phyloP scores from a whole-genome alignment of 2,329 filamentous ascomycete genomes.

The Colletotrichum agaves region DNA sequence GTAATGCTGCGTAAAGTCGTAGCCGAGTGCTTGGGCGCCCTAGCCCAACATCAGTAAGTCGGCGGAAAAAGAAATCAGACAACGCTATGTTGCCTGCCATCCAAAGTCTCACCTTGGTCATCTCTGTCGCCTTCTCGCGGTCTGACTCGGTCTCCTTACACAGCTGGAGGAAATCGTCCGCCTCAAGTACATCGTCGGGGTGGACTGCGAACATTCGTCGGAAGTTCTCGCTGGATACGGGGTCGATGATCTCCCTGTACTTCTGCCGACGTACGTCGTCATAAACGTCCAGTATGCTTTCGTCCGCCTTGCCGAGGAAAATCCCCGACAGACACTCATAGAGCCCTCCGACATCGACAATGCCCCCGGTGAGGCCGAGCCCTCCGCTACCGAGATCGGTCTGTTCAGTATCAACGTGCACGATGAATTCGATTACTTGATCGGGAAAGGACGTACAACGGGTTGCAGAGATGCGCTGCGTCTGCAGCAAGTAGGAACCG shows the following conservation, averaged over 20 bases:
- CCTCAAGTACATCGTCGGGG: slow-evolving; percentile 44
- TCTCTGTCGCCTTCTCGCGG: slow-evolving; percentile 43
- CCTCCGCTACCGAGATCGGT: slow-evolving; percentile 54
- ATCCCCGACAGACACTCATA: slow-evolving; percentile 65
- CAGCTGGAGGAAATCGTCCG: slow-evolving; percentile 48
- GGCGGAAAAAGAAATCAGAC: neutral
- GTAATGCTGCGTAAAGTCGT: slow-evolving; percentile 58
- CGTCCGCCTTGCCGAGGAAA: slow-evolving; percentile 53
- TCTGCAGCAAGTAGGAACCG: slow-evolving; percentile 68
- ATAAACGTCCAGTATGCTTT: slow-evolving; percentile 55
- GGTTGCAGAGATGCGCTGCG: slow-evolving; percentile 67
- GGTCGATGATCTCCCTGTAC: slow-evolving; percentile 55
- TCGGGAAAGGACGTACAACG: slow-evolving; percentile 45
- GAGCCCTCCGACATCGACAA: slow-evolving; percentile 70
- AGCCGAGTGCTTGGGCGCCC: slow-evolving; percentile 41
- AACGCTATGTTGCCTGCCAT: slow-evolving; percentile 39
- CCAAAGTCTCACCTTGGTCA: slow-evolving; percentile 48
- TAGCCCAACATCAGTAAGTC: slow-evolving; percentile 7
- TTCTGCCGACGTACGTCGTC: slow-evolving; percentile 56
- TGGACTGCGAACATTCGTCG: slow-evolving; percentile 52
- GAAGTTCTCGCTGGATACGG: slow-evolving; percentile 55
- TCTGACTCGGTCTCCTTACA: slow-evolving; percentile 50
- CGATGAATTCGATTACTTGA: slow-evolving; percentile 17
- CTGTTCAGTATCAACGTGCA: neutral
- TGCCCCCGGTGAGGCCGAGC: slow-evolving; percentile 70